These are phyloP conservation scores for Proliferodiscus dingleyae DNA, from an alignment of 2,329 filamentous ascomycete genomes.

Conservation along the genomic window DNA sequence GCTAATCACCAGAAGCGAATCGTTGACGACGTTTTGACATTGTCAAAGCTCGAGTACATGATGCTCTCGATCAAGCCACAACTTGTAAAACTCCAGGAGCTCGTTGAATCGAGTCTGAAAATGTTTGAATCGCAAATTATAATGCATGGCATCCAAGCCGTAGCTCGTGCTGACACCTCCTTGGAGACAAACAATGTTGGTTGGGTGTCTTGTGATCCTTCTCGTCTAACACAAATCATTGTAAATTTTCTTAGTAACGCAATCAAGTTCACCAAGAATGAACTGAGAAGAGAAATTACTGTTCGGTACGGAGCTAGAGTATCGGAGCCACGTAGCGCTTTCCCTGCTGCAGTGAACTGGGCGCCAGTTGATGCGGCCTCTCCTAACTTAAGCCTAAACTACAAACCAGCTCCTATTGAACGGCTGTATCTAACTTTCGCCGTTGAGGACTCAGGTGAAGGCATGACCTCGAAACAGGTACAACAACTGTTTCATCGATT, in stretches of 20 bases:
- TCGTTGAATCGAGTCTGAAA: constrained; percentile 61
- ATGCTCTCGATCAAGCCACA: constrained; percentile 68
- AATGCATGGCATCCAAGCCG: constrained; percentile 60
- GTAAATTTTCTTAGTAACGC: constrained; percentile 79
- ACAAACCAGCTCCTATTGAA: constrained; percentile 34
- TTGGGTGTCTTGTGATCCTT: constrained; percentile 67
- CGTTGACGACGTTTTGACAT: constrained; percentile 68
- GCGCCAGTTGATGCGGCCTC: constrained; percentile 11
- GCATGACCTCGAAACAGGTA: constrained; percentile 64
- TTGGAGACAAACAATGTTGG: constrained; percentile 54
- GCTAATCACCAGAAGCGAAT: constrained; percentile 77
- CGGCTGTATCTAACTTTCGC: constrained; percentile 66
- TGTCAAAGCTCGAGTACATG: constrained; percentile 72
- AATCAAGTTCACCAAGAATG: constrained; percentile 72
- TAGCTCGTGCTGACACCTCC: constrained; percentile 58
- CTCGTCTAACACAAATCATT: constrained; percentile 69
- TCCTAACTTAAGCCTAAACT: constrained; percentile 15
- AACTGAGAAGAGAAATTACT: constrained; percentile 51
- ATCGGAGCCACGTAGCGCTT: constrained; percentile 14
- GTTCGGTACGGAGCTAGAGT: constrained; percentile 31
- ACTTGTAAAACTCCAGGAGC: constrained; percentile 59
- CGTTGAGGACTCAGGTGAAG: constrained; percentile 72
- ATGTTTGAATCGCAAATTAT: no score
- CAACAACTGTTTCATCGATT: constrained; percentile 73
- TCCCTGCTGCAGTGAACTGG: constrained; percentile 5